These are phyloP conservation scores for Coniochaeta sp. DNA, from an alignment of 2,329 filamentous ascomycete species.

Conservation along the genomic window DNA sequence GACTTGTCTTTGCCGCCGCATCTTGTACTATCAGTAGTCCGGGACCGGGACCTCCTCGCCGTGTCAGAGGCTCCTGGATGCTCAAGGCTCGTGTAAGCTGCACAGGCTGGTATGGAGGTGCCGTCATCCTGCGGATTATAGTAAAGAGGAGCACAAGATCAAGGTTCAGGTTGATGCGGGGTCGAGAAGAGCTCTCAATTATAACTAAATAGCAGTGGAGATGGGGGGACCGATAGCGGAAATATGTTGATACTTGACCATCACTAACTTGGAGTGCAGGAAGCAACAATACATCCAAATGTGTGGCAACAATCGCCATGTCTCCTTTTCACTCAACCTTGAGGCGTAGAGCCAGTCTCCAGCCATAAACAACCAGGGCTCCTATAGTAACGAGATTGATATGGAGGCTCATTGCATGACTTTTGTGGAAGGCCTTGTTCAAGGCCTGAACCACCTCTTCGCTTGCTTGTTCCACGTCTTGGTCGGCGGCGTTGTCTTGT, in stretches of 20 bases:
- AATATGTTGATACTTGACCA: neutral
- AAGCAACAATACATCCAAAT: neutral
- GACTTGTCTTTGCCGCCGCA: slow-evolving; percentile 13
- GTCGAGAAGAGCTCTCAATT: neutral
- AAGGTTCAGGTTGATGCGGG: neutral
- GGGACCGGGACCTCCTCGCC: slow-evolving; percentile 24
- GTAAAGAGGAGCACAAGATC: neutral
- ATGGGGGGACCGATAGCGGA: neutral
- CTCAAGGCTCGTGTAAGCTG: slow-evolving; percentile 7
- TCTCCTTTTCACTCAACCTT: slow-evolving; percentile 1
- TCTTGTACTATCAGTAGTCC: slow-evolving; percentile 20
- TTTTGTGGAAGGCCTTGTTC: slow-evolving; percentile 23
- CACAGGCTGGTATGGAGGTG: neutral
- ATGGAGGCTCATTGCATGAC: slow-evolving; percentile 34
- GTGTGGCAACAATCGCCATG: no score
- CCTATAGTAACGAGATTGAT: slow-evolving; percentile 28
- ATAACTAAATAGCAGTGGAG: slow-evolving; percentile 8
- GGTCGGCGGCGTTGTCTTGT: neutral
- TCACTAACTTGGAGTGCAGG: neutral
- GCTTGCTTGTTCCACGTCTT: slow-evolving; percentile 9
- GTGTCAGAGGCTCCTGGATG: slow-evolving; percentile 23
- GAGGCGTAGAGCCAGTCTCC: slow-evolving; percentile 17
- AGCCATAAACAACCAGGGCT: slow-evolving; percentile 21
- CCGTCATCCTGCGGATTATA: neutral
- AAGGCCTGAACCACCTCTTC: slow-evolving; percentile 18